These are phyloP conservation scores for Colletotrichum siamense DNA, from an alignment of 2,329 filamentous ascomycete species.

Conservation along the genomic window DNA sequence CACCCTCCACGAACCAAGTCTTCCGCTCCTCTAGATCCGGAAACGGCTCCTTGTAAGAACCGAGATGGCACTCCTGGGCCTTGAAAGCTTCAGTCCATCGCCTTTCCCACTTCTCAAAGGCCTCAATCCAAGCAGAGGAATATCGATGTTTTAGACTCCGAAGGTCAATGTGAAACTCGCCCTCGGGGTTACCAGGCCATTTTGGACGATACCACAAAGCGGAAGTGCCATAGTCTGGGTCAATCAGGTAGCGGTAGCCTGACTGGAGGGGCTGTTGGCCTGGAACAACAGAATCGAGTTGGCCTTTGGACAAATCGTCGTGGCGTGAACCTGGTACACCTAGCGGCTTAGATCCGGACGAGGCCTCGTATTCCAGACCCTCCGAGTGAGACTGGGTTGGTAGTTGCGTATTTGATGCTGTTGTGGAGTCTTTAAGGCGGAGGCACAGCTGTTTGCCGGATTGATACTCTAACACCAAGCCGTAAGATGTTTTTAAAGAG, in stretches of 20 bases:
- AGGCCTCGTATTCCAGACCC: too few species aligned
- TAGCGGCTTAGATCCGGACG: background rate
- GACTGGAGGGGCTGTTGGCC: background rate
- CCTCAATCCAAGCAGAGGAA: background rate
- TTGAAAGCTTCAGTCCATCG: background rate
- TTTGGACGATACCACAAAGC: background rate
- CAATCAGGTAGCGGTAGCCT: background rate
- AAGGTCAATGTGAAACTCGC: background rate
- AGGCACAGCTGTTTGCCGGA: background rate
- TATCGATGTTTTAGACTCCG: background rate
- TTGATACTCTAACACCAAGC: background rate
- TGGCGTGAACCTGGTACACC: too few species aligned
- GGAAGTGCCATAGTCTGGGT: background rate
- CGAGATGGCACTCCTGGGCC: background rate
- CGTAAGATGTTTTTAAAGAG: background rate
- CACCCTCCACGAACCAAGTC: background rate
- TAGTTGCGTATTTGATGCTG: background rate
- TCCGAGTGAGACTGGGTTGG: background rate
- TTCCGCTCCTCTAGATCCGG: background rate
- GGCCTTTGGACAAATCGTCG: background rate
- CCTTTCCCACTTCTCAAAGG: background rate
- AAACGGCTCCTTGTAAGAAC: background rate
- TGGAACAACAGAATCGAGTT: background rate
- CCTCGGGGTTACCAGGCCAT: background rate
- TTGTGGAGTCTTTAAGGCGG: background rate